phyloP scores from a whole-genome alignment of 140 eudicot genomes.

The Senecio squalidus region DNA sequence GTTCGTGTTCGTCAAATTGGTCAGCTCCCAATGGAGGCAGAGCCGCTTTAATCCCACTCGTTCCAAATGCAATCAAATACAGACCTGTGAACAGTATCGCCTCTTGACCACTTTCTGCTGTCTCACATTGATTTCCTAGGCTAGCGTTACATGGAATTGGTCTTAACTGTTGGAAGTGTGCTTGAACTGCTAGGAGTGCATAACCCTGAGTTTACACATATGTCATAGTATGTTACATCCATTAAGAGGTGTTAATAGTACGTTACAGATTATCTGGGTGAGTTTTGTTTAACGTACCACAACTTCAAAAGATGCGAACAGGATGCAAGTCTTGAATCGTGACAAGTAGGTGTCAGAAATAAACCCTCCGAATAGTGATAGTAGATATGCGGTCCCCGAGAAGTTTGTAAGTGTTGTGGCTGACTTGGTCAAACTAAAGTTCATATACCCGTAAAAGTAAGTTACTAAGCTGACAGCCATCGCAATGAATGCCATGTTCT shows the following conservation, averaged over 20 bases:
- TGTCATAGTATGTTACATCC: slow-evolving; percentile 2
- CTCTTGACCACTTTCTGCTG: slow-evolving; percentile 47
- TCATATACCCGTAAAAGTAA: slow-evolving; percentile 70
- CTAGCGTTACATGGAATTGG: slow-evolving; percentile 58
- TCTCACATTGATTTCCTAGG: slow-evolving; percentile 36
- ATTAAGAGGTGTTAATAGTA: neutral
- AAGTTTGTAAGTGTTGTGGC: slow-evolving; percentile 74
- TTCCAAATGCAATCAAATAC: slow-evolving; percentile 60
- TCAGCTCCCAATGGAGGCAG: slow-evolving; percentile 77
- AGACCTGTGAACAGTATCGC: slow-evolving; percentile 52
- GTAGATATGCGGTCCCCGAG: slow-evolving; percentile 66
- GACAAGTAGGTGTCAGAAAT: slow-evolving; percentile 74
- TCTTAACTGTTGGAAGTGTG: slow-evolving; percentile 58
- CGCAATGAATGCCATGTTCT: slow-evolving; percentile 64
- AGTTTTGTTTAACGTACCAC: slow-evolving; percentile 34
- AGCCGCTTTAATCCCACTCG: slow-evolving; percentile 60
- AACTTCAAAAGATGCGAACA: slow-evolving; percentile 61
- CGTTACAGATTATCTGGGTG: neutral
- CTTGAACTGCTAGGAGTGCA: slow-evolving; percentile 60
- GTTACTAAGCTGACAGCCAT: slow-evolving; percentile 63
- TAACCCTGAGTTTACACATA: slow-evolving; percentile 44
- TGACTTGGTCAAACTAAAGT: slow-evolving; percentile 78
- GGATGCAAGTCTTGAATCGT: slow-evolving; percentile 55
- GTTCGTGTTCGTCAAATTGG: slow-evolving; percentile 66
- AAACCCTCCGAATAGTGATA: slow-evolving; percentile 68